phyloP scores from a whole-genome alignment of 371 early-diverging fungal genomes.

The Syncephalastrum racemosum region DNA sequence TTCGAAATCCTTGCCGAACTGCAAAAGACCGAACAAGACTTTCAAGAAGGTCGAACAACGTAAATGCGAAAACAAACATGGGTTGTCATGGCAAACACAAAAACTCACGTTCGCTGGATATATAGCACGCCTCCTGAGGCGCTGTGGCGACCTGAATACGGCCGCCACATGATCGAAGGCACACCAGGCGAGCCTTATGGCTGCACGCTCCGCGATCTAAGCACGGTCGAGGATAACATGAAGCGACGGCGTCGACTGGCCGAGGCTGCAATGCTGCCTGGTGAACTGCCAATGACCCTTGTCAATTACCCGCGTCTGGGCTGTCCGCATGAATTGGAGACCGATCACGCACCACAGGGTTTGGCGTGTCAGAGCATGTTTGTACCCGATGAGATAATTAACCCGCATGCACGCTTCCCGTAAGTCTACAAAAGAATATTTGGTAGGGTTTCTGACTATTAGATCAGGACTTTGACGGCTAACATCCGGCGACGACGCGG shows the following conservation, averaged over 20 bases:
- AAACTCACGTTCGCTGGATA: not conserved
- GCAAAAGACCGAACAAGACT: slow-evolving; percentile 72
- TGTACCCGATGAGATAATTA: slow-evolving; percentile 93
- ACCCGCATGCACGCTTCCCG: slow-evolving; percentile 94
- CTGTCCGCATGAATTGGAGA: slow-evolving; percentile 69
- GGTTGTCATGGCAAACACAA: not conserved
- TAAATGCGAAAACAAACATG: slow-evolving; percentile 20
- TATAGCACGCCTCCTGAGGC: slow-evolving; percentile 52
- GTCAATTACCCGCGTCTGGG: slow-evolving; percentile 93
- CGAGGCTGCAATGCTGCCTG: slow-evolving; percentile 56
- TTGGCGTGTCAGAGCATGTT: slow-evolving; percentile 80
- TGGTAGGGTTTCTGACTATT: slow-evolving; percentile 4
- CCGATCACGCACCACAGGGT: slow-evolving; percentile 70
- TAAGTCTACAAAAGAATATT: slow-evolving; percentile 32
- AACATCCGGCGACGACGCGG: slow-evolving; percentile 95
- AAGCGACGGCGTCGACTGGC: slow-evolving; percentile 76
- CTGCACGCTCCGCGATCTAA: slow-evolving; percentile 76
- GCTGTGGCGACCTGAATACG: slow-evolving; percentile 96
- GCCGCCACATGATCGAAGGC: slow-evolving; percentile 91
- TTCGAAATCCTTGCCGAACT: slow-evolving; percentile 81
- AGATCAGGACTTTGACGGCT: slow-evolving; percentile 80
- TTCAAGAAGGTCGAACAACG: slow-evolving; percentile 33
- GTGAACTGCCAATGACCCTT: slow-evolving; percentile 79
- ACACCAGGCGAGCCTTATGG: slow-evolving; percentile 93
- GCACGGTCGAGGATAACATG: slow-evolving; percentile 92